Conservation (phyloP, 371 early-diverging fungal species). For the Rhizopus microsporus region DNA sequence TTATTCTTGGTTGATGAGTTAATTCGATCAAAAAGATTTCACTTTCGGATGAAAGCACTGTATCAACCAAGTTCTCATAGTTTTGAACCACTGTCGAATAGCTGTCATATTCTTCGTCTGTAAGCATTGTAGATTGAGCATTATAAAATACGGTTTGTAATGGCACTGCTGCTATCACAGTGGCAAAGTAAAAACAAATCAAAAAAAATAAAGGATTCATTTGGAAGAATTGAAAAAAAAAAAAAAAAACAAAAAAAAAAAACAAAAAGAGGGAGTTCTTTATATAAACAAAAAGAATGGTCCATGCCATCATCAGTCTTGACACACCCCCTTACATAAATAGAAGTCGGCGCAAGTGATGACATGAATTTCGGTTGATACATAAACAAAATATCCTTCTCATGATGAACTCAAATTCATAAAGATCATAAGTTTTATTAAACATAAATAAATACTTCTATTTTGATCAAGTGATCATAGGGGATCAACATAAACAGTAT, state of each 20-base stretch:
- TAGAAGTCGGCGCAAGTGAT: neutral
- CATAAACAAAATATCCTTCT: neutral
- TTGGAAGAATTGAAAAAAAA: neutral
- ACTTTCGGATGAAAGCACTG: slow-evolving; percentile 32
- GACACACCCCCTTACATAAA: neutral
- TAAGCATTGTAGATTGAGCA: neutral
- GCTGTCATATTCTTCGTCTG: slow-evolving; percentile 8
- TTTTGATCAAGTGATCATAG: no score
- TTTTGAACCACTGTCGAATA: slow-evolving; percentile 12
- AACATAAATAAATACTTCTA: no score
- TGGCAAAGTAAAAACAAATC: neutral
- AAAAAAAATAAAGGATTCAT: neutral
- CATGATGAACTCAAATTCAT: neutral
- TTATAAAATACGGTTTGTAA: neutral
- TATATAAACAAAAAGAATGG: no score
- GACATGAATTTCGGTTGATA: neutral
- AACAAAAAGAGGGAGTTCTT: neutral
- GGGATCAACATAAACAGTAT: neutral
- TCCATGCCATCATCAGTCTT: neutral
- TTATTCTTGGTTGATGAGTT: slow-evolving; percentile 22
- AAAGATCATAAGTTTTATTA: no score
- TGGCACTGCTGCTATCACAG: neutral
- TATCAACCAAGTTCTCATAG: slow-evolving; percentile 37
- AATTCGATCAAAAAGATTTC: slow-evolving; percentile 34
- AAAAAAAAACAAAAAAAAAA: neutral